Conservation (phyloP, 352 stramenopile species). For the Pythium rhizo-oryzae region DNA sequence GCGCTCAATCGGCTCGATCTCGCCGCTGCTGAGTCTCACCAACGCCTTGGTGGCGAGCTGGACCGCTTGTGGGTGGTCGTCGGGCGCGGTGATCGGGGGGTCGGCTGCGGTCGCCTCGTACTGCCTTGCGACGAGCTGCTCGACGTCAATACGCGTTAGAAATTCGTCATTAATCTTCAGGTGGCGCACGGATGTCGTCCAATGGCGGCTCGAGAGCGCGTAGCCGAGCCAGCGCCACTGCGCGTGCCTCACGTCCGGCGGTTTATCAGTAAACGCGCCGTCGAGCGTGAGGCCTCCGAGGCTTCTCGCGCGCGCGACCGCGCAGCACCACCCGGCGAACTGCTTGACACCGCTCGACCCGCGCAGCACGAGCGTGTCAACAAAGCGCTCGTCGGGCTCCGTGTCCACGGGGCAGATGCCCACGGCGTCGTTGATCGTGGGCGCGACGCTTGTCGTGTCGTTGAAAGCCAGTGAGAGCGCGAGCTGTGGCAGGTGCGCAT, state of each 20-base stretch:
- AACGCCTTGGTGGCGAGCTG: constrained; percentile 2
- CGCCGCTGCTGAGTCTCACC: neutral
- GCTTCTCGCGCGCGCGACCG: neutral
- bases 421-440: constrained; percentile 10
- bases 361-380: constrained; percentile 10
- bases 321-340: constrained; percentile 12
- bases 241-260: neutral
- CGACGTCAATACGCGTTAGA: neutral
- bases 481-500: neutral
- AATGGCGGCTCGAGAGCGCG: constrained; percentile 7
- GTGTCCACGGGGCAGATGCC: neutral
- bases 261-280: constrained; percentile 8
- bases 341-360: neutral
- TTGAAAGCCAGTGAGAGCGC: neutral
- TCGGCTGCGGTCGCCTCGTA: neutral
- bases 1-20: constrained; percentile 4
- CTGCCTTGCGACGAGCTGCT: neutral
- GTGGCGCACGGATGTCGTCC: constrained; percentile 8
- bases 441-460: constrained; percentile 3
- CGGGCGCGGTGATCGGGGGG: neutral
- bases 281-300: neutral
- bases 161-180: constrained; percentile 5
- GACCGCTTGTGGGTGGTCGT: neutral
- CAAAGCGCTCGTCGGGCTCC: neutral
- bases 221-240: constrained; percentile 17